Conservation (phyloP, 148 eudicot genomes). For the Dysphania ambrosioides region DNA sequence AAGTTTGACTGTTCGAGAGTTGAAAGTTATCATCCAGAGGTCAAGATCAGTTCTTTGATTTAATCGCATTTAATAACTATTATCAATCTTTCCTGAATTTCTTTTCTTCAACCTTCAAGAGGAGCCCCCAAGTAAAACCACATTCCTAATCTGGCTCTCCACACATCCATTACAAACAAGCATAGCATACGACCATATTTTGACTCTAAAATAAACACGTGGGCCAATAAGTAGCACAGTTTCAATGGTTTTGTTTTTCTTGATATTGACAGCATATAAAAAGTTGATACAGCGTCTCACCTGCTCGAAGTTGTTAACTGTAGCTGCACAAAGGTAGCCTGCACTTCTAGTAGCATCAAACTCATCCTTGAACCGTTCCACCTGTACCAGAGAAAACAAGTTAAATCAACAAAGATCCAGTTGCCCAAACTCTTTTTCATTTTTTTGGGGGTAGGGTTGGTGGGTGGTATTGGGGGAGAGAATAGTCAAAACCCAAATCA, state of each 20-base stretch:
- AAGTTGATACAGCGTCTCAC: conserved; percentile 29
- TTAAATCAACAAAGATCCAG: background rate
- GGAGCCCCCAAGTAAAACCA: background rate
- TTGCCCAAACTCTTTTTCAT: background rate
- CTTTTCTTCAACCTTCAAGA: background rate
- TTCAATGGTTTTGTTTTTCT: background rate
- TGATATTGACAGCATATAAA: background rate
- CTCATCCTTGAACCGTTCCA: conserved; percentile 44
- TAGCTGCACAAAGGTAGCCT: conserved; percentile 90
- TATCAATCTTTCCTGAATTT: too few relatives aligned
- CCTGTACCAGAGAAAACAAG: conserved; percentile 20
- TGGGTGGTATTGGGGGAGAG: background rate
- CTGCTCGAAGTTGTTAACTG: conserved; percentile 75
- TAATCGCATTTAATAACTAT: too few relatives aligned
- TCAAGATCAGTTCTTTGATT: too few relatives aligned
- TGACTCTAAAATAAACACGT: background rate
- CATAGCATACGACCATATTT: background rate
- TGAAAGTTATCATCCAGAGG: background rate
- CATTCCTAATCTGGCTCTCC: background rate
- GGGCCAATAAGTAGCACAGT: background rate
- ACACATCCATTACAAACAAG: background rate
- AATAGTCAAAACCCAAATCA: background rate
- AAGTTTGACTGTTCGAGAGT: background rate
- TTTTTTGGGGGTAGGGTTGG: background rate
- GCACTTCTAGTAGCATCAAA: conserved; percentile 93